Conservation (phyloP, 345 rosid species). For the Pistacia atlantica region DNA sequence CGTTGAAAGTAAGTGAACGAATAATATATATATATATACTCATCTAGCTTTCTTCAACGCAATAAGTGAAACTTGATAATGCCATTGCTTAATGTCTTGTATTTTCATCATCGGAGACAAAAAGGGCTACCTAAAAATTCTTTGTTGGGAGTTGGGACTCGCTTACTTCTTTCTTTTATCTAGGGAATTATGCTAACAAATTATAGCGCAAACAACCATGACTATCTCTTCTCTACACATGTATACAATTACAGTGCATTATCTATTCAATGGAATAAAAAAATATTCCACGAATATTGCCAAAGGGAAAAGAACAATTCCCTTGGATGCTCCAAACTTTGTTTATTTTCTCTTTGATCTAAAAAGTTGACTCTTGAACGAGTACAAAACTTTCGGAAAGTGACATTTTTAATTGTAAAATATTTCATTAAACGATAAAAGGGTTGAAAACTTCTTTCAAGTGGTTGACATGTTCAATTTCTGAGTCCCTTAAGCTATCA, state of each 20-base stretch:
- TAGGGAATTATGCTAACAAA: conserved; percentile 26
- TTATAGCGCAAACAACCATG: conserved; percentile 30
- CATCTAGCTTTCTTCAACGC: conserved; percentile 40
- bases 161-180: conserved; percentile 5
- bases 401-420: background rate
- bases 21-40: background rate
- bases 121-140: conserved; percentile 15
- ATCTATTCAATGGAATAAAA: background rate
- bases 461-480: background rate
- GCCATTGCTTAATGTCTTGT: conserved; percentile 16
- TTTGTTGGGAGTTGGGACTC: conserved; percentile 45
- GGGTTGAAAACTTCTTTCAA: conserved; percentile 4
- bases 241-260: background rate
- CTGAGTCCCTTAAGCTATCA: no score
- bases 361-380: conserved; percentile 17
- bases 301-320: background rate
- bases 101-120: conserved; percentile 18
- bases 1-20: background rate
- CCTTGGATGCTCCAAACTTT: conserved; percentile 32
- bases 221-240: no score
- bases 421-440: background rate
- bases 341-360: background rate
- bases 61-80: conserved; percentile 41
- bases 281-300: background rate
- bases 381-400: background rate